phyloP scores from a whole-genome alignment of 169 alveolate genomes.

The Plasmodium malariae region DNA sequence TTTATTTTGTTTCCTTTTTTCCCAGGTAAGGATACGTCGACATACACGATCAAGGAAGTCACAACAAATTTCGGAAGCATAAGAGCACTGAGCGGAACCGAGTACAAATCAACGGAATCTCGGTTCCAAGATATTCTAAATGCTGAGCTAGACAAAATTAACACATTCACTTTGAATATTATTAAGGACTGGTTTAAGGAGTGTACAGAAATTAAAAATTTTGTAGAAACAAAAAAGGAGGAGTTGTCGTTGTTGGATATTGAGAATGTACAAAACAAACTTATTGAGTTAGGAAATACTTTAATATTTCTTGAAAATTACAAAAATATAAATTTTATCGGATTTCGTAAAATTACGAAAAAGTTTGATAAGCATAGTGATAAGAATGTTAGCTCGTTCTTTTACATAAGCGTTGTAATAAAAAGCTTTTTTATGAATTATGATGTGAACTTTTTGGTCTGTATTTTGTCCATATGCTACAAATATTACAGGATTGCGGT shows the following conservation, averaged over 20 bases:
- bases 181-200: constrained; percentile 34
- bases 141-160: constrained; percentile 84
- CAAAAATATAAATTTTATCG: constrained; percentile 81
- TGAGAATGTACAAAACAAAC: constrained; percentile 21
- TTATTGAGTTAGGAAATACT: constrained; percentile 75
- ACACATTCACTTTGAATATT: constrained; percentile 62
- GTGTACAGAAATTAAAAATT: too few species aligned
- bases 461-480: constrained; percentile 50
- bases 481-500: constrained; percentile 21
- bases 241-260: neutral
- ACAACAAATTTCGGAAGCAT: constrained; percentile 81
- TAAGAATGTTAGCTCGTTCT: constrained; percentile 80
- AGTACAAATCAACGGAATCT: constrained; percentile 85
- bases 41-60: constrained; percentile 83
- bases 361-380: constrained; percentile 84
- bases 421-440: constrained; percentile 77
- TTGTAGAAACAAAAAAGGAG: neutral
- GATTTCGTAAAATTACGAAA: constrained; percentile 86
- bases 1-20: neutral
- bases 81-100: constrained; percentile 82
- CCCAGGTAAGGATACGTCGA: constrained; percentile 81
- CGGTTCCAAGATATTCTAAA: constrained; percentile 85
- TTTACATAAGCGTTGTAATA: constrained; percentile 80
- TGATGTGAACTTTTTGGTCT: constrained; percentile 70
- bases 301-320: constrained; percentile 80